These are phyloP conservation scores for Gypsophila paniculata DNA, from an alignment of 179 eudicot genomes.

Conservation along the genomic window DNA sequence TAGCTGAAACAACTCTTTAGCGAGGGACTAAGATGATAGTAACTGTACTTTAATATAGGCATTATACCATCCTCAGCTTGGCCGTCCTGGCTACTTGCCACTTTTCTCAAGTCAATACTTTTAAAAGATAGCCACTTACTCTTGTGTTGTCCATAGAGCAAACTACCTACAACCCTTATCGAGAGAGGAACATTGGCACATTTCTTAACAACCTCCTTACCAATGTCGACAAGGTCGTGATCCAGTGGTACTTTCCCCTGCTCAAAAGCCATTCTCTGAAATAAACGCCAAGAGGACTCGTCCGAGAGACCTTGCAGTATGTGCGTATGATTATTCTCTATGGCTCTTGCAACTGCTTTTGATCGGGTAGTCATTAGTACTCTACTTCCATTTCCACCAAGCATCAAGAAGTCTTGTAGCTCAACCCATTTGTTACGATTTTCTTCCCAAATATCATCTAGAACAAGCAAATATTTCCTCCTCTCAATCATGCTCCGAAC, in stretches of 20 bases:
- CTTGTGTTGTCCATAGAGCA: constrained; percentile 10
- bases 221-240: neutral
- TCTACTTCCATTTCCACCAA: constrained; percentile 21
- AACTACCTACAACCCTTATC: constrained; percentile 15
- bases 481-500: constrained; percentile 11
- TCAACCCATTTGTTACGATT: constrained; percentile 18
- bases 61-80: constrained; percentile 2
- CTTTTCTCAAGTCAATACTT: neutral
- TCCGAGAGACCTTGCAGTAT: constrained; percentile 14
- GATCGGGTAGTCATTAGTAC: constrained; percentile 22
- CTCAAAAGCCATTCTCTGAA: constrained; percentile 14
- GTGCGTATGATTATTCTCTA: neutral
- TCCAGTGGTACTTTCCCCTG: neutral
- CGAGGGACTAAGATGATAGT: neutral
- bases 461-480: constrained; percentile 11
- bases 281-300: constrained; percentile 20
- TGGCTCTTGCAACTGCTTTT: constrained; percentile 6
- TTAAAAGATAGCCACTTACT: constrained; percentile 13
- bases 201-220: constrained; percentile 19
- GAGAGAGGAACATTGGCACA: constrained; percentile 21
- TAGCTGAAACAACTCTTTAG: constrained; percentile 23
- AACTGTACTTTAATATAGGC: constrained; percentile 16
- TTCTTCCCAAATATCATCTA: constrained; percentile 28
- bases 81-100: neutral
- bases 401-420: neutral